Conservation (phyloP, 106 monocot genomes). For the Gastrodia elata region DNA sequence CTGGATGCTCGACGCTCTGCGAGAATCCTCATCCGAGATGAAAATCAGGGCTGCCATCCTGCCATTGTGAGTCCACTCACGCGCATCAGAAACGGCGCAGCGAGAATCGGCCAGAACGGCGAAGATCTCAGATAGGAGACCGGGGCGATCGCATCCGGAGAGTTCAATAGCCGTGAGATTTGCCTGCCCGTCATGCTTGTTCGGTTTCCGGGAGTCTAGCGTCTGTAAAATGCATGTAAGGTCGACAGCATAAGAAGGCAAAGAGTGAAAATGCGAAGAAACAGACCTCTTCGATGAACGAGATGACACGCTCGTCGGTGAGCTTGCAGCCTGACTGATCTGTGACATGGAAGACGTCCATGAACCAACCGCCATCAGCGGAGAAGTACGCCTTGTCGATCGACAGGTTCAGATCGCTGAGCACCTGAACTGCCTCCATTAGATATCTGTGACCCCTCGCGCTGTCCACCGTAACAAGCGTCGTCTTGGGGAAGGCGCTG, state of each 20-base stretch:
- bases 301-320: conserved; percentile 28
- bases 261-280: neutral
- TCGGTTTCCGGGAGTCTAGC: neutral
- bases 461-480: conserved; percentile 17
- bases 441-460: conserved; percentile 12
- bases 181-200: neutral
- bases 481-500: neutral
- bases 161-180: conserved; percentile 36
- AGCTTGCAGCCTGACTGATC: conserved; percentile 44
- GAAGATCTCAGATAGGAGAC: conserved; percentile 51
- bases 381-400: conserved; percentile 53
- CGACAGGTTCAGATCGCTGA: conserved; percentile 12
- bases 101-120: conserved; percentile 25
- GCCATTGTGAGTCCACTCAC: conserved; percentile 48
- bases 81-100: conserved; percentile 26
- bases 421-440: conserved; percentile 8
- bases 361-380: conserved; percentile 61
- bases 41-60: conserved; percentile 34
- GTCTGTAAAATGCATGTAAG: neutral
- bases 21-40: conserved; percentile 17
- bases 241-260: neutral
- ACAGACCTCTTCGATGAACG: conserved; percentile 29
- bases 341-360: conserved; percentile 66
- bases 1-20: conserved; percentile 8
- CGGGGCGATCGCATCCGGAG: conserved; percentile 18